Conservation (phyloP, 805 yeast species). For the Candida coquimbonensis region DNA sequence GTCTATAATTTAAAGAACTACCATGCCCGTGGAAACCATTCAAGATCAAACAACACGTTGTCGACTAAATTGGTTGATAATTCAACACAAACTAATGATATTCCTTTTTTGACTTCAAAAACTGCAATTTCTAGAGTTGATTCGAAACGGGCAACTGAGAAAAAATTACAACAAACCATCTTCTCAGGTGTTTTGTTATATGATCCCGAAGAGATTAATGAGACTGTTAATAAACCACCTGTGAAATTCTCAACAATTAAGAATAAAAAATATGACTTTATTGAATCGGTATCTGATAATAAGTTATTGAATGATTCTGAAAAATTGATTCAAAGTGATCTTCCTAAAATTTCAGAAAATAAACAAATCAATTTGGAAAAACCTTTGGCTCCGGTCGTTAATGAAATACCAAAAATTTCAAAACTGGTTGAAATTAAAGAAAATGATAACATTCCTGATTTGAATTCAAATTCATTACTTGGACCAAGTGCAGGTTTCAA, state of each 20-base stretch:
- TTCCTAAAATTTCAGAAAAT: not conserved
- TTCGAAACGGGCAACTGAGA: conserved; percentile 15
- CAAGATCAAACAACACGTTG: not conserved
- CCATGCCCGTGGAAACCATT: conserved; percentile 3
- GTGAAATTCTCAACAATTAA: conserved; percentile 14
- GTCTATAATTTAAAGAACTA: conserved; percentile 16
- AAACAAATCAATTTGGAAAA: not conserved
- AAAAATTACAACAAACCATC: conserved; percentile 18
- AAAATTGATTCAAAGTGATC: conserved; percentile 12
- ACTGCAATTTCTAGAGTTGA: conserved; percentile 5
- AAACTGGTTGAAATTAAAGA: not conserved
- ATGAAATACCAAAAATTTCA: not conserved
- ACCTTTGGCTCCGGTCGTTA: not conserved
- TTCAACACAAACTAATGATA: conserved; percentile 20
- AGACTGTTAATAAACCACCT: conserved; percentile 10
- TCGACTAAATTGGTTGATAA: conserved; percentile 12
- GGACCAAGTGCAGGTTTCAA: conserved; percentile 27
- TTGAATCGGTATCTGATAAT: conserved; percentile 5
- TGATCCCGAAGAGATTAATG: conserved; percentile 17
- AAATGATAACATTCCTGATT: not conserved
- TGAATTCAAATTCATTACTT: not conserved
- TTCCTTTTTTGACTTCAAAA: conserved; percentile 16
- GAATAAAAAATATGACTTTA: conserved; percentile 3
- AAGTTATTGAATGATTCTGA: conserved; percentile 12
- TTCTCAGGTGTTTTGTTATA: conserved; percentile 22